Conservation (phyloP, 371 early-diverging fungal species). For the Apophysomyces sp. region DNA sequence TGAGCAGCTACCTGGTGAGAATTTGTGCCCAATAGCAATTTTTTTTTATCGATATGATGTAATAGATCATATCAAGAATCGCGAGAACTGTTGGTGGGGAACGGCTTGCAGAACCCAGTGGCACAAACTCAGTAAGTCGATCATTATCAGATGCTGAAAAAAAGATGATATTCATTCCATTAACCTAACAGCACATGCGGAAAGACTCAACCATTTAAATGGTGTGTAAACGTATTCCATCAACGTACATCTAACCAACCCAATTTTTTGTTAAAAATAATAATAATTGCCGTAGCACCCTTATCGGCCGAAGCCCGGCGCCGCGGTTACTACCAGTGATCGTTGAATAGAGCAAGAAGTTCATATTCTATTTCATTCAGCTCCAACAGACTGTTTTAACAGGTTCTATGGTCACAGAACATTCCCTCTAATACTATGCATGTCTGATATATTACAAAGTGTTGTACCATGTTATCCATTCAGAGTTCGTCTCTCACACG, state of each 20-base stretch:
- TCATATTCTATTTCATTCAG: too few species aligned
- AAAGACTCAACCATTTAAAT: slow-evolving; percentile 13
- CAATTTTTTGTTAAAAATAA: neutral
- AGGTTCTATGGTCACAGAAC: too few species aligned
- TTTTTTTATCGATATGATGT: neutral
- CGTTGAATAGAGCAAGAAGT: too few species aligned
- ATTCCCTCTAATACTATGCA: too few species aligned
- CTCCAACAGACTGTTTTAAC: neutral
- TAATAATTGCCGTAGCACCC: neutral
- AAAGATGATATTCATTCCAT: neutral
- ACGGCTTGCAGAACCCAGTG: slow-evolving; percentile 18
- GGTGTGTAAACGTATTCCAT: neutral
- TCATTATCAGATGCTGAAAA: neutral
- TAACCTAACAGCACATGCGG: slow-evolving; percentile 14
- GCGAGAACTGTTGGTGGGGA: slow-evolving; percentile 18
- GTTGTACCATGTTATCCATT: too few species aligned
- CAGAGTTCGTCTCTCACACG: slow-evolving; percentile 27
- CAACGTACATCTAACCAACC: neutral
- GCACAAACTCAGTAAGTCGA: slow-evolving; percentile 14
- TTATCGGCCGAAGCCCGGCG: neutral
- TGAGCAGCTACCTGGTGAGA: neutral
- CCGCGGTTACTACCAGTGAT: neutral
- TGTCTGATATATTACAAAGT: too few species aligned
- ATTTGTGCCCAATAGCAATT: too few species aligned
- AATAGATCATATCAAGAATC: neutral